Evolutionary conservation across 148 eudicot species (phyloP).

Genomic region (Vaccinium myrtillus): DNA sequence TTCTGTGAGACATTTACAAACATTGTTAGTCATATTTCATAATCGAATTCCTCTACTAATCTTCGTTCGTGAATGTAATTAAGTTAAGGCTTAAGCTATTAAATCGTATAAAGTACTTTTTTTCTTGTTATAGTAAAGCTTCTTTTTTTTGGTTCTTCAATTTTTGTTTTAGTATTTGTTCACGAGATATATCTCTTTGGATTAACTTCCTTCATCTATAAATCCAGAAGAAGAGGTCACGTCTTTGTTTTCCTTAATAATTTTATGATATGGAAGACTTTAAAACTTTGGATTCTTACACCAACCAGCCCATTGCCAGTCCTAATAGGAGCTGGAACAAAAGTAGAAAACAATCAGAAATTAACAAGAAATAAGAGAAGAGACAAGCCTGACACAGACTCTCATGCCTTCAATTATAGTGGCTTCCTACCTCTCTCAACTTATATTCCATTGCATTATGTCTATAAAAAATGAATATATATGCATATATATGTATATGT

Average conservation of each 20-base stretch:
- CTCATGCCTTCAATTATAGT: slow-evolving; percentile 15
- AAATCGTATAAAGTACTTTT: no score
- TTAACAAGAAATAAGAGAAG: background rate
- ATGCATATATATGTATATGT: no score
- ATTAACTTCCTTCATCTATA: no score
- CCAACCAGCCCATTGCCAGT: slow-evolving; percentile 5
- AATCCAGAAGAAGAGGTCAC: background rate
- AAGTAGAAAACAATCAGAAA: background rate
- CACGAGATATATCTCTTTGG: no score
- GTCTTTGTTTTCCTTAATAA: background rate
- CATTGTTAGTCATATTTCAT: no score
- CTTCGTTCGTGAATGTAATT: no score
- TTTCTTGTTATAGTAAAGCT: no score
- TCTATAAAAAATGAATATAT: no score
- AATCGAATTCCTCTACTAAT: no score
- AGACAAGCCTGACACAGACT: slow-evolving; percentile 12
- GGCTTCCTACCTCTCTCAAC: slow-evolving; percentile 1
- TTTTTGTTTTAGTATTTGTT: no score
- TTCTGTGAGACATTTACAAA: background rate
- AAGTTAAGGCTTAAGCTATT: background rate
- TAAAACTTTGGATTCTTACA: slow-evolving; percentile 6
- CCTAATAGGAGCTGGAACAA: slow-evolving; percentile 9
- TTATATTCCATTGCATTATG: background rate
- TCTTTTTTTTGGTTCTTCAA: no score
- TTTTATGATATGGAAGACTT: slow-evolving; percentile 4